A percentile compares a stretch with the other conserved stretches of the same genome.
Conservation (phyloP, 1,284 basidiomycete genomes). For the Naganishia cerealis region DNA sequence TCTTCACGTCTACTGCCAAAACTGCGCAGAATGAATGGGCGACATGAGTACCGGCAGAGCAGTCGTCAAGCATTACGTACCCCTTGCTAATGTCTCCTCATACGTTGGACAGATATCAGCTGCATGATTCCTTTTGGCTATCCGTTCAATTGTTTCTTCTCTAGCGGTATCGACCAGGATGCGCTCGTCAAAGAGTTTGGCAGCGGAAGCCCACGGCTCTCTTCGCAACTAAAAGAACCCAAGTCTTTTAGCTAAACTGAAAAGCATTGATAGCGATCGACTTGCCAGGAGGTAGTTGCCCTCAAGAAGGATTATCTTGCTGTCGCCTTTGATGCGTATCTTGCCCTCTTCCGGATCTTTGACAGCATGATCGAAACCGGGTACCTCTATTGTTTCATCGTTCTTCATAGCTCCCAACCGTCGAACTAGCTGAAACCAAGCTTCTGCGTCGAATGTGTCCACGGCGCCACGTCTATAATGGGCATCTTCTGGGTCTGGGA, state of each 20-base stretch:
- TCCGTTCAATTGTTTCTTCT: constrained; percentile 5
- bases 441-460: constrained; percentile 31
- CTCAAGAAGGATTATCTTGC: constrained; percentile 30
- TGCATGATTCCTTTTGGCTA: constrained; percentile 13
- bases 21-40: background rate
- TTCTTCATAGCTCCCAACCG: constrained; percentile 1
- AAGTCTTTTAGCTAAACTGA: background rate
- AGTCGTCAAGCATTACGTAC: background rate
- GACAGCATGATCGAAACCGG: constrained; percentile 31
- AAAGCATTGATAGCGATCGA: background rate
- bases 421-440: constrained; percentile 15
- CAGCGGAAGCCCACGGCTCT: constrained; percentile 29
- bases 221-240: background rate
- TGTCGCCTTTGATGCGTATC: constrained; percentile 16
- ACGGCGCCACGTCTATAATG: constrained; percentile 31
- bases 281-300: constrained; percentile 21
- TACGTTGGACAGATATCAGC: constrained; percentile 26
- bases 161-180: constrained; percentile 13
- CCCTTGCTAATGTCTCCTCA: constrained; percentile 22
- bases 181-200: constrained; percentile 26
- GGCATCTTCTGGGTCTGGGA: constrained; percentile 29
- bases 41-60: background rate
- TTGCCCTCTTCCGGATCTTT: constrained; percentile 31
- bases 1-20: constrained; percentile 18
- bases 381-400: constrained; percentile 21